A percentile compares a stretch with the other conserved stretches of the same genome.
phyloP scores from a whole-genome alignment of 2,329 filamentous ascomycete species.

The Xylariaceae sp. region DNA sequence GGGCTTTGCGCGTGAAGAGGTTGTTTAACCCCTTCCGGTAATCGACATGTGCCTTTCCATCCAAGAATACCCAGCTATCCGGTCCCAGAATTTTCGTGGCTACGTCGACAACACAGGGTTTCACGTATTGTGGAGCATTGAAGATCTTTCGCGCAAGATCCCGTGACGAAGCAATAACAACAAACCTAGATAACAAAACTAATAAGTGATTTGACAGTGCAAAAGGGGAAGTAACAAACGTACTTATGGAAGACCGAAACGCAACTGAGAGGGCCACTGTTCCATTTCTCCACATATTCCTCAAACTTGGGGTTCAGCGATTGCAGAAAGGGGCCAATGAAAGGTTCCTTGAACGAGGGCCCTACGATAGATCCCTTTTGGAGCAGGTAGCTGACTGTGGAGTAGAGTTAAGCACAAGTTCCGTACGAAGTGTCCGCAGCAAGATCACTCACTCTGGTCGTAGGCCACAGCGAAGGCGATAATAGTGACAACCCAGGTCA shows the following conservation, averaged over 20 bases:
- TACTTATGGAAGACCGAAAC: constrained; percentile 99
- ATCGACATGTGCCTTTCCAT: constrained; percentile 92
- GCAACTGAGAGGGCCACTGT: constrained; percentile 88
- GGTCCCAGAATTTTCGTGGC: constrained; percentile 91
- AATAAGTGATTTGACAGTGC: constrained; percentile 10
- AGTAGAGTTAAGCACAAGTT: constrained; percentile 22
- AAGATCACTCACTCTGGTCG: constrained; percentile 77
- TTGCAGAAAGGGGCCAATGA: constrained; percentile 94
- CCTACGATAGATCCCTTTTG: constrained; percentile 79
- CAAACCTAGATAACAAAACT: constrained; percentile 67
- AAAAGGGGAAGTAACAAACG: constrained; percentile 37
- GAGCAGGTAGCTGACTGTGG: constrained; percentile 73
- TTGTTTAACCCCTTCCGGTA: constrained; percentile 96
- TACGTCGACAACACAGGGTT: constrained; percentile 94
- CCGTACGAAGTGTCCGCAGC: background rate
- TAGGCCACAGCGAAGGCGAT: constrained; percentile 77
- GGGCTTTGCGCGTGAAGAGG: constrained; percentile 88
- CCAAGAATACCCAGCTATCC: constrained; percentile 96
- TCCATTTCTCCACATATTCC: constrained; percentile 91
- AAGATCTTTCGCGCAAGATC: constrained; percentile 97
- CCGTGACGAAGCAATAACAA: constrained; percentile 92
- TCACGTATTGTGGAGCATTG: constrained; percentile 90
- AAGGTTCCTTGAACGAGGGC: constrained; percentile 77
- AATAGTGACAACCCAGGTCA: constrained; percentile 72
- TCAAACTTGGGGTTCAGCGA: constrained; percentile 91